Conservation (phyloP, 2,329 filamentous ascomycete species). For the Beauveria rudraprayagi region DNA sequence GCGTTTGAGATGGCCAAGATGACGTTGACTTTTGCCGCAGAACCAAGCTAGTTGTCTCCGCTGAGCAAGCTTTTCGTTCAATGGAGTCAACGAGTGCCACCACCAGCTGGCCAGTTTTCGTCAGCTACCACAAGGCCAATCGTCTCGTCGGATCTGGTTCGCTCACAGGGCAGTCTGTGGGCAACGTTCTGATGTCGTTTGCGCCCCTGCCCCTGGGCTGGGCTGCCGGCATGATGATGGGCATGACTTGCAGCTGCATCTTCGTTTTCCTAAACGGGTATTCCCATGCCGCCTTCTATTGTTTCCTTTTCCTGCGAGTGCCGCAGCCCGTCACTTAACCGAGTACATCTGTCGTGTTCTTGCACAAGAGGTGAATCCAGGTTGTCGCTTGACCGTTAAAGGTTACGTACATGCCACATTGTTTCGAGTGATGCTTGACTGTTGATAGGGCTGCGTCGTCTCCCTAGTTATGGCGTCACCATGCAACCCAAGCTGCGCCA, state of each 20-base stretch:
- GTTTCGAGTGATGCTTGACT: too few relatives aligned
- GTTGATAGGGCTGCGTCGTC: too few relatives aligned
- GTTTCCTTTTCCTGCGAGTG: too few relatives aligned
- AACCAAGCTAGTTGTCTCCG: slow-evolving; percentile 6
- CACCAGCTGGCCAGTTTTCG: not conserved
- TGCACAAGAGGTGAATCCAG: too few relatives aligned
- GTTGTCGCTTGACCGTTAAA: too few relatives aligned
- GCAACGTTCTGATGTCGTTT: slow-evolving; percentile 2
- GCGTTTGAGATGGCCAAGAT: not conserved
- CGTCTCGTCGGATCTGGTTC: not conserved
- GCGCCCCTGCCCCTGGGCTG: not conserved
- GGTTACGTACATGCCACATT: too few relatives aligned
- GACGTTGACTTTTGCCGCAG: slow-evolving; percentile 6
- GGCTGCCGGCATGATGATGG: not conserved
- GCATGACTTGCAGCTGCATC: not conserved
- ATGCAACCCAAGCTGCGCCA: too few relatives aligned
- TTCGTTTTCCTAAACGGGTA: not conserved
- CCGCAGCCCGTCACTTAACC: too few relatives aligned
- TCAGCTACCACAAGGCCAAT: not conserved
- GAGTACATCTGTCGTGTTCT: too few relatives aligned
- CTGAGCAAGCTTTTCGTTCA: not conserved
- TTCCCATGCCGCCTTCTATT: not conserved
- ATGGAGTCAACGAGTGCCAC: not conserved
- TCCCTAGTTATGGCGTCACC: too few relatives aligned
- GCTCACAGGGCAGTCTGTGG: not conserved